Conservation (phyloP, 2,329 filamentous ascomycete genomes). For the Monosporascus sp. region DNA sequence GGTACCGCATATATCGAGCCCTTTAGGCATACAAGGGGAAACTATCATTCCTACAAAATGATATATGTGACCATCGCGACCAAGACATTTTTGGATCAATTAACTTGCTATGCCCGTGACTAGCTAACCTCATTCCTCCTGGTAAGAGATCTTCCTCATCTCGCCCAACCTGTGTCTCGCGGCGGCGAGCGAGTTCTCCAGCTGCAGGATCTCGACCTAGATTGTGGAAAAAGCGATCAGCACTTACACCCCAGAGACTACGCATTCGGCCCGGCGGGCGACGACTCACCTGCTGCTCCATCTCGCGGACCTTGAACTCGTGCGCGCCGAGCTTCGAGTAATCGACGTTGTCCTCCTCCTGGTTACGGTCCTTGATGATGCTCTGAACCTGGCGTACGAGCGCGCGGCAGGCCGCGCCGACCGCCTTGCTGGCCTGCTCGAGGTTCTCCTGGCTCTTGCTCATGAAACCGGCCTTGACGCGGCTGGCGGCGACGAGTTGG, state of each 20-base stretch:
- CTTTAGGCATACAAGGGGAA: no score
- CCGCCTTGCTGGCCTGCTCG: slow-evolving; percentile 87
- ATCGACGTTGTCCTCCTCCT: slow-evolving; percentile 78
- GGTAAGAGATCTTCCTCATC: slow-evolving; percentile 97
- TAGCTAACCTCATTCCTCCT: slow-evolving; percentile 55
- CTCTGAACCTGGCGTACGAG: slow-evolving; percentile 90
- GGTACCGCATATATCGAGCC: no score
- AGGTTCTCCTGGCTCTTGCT: slow-evolving; percentile 91
- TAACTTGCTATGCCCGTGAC: no score
- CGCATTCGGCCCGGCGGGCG: background rate
- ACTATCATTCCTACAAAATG: no score
- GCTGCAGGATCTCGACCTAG: slow-evolving; percentile 92
- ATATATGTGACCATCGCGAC: no score
- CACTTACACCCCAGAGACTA: background rate
- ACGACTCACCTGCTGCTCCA: slow-evolving; percentile 91
- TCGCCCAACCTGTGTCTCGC: slow-evolving; percentile 83
- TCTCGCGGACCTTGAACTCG: slow-evolving; percentile 97
- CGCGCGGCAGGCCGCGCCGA: slow-evolving; percentile 79
- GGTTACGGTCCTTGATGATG: slow-evolving; percentile 83
- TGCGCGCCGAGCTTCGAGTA: slow-evolving; percentile 84
- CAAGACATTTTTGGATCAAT: no score
- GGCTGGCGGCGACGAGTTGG: slow-evolving; percentile 88
- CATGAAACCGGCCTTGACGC: slow-evolving; percentile 98
- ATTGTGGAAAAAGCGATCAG: slow-evolving; percentile 2
- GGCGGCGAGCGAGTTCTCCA: slow-evolving; percentile 78